Conservation (phyloP, 2,329 filamentous ascomycete genomes). For the Cladosporium sphaerospermum region DNA sequence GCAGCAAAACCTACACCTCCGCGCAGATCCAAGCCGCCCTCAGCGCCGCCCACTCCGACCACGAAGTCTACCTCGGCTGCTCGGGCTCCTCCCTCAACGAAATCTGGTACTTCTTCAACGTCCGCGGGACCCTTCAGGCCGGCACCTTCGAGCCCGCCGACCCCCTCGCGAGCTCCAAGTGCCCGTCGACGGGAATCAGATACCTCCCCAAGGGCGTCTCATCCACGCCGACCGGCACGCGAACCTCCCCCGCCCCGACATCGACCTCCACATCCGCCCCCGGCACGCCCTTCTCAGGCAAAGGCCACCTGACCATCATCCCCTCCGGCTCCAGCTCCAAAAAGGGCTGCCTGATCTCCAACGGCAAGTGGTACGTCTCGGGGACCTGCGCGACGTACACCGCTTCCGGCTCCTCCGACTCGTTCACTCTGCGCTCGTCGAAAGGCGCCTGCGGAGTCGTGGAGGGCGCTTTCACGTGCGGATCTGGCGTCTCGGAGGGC, state of each 20-base stretch:
- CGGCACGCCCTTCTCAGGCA: constrained; percentile 47
- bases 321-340: constrained; percentile 41
- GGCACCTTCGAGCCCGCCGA: constrained; percentile 55
- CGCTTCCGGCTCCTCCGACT: constrained; percentile 32
- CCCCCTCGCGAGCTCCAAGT: constrained; percentile 54
- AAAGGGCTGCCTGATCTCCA: constrained; percentile 61
- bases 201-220: constrained; percentile 54
- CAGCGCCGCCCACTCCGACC: constrained; percentile 44
- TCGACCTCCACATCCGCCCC: constrained; percentile 30
- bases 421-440: constrained; percentile 53
- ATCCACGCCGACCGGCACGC: constrained; percentile 25
- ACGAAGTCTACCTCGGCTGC: constrained; percentile 57
- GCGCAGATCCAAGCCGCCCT: constrained; percentile 55
- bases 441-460: constrained; percentile 56
- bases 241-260: constrained; percentile 27
- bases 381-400: constrained; percentile 64
- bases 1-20: constrained; percentile 52
- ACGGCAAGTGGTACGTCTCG: constrained; percentile 60
- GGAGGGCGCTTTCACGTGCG: constrained; percentile 51
- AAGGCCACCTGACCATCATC: constrained; percentile 54
- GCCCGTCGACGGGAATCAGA: constrained; percentile 56
- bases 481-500: constrained; percentile 36
- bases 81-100: constrained; percentile 44
- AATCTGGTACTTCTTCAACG: constrained; percentile 60
- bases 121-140: constrained; percentile 52